Evolutionary conservation across 73 alveolate genomes (phyloP).

Genomic region (Paramecium sexaurelia): DNA sequence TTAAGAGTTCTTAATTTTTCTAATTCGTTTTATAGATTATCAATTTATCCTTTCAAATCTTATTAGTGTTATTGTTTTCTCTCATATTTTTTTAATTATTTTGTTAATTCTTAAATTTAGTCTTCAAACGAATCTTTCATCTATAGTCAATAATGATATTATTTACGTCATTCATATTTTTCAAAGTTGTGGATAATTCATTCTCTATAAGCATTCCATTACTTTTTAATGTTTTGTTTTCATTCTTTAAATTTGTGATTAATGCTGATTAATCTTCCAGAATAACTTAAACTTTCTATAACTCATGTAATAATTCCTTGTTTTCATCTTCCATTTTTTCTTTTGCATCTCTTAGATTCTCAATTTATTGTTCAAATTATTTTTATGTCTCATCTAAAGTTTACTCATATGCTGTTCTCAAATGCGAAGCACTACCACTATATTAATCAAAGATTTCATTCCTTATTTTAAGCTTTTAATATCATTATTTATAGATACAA

Average conservation of each 20-base stretch:
- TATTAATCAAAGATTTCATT: constrained; percentile 60
- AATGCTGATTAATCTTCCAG: constrained; percentile 45
- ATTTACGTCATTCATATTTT: constrained; percentile 55
- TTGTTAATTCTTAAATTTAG: neutral
- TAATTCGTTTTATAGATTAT: neutral
- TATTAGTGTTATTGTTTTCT: neutral
- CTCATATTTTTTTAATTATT: constrained; percentile 22
- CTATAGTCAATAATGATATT: neutral
- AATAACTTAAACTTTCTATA: constrained; percentile 30
- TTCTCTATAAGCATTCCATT: constrained; percentile 34
- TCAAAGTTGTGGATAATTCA: constrained; percentile 18
- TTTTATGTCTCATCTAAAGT: constrained; percentile 53
- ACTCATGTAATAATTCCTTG: constrained; percentile 43
- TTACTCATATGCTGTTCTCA: constrained; percentile 48
- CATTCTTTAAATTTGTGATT: constrained; percentile 38
- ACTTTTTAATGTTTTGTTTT: constrained; percentile 25
- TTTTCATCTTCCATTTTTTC: constrained; percentile 55
- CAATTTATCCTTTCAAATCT: constrained; percentile 25
- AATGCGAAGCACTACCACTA: constrained; percentile 58
- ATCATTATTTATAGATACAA: neutral
- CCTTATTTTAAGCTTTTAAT: neutral
- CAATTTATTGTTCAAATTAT: constrained; percentile 46
- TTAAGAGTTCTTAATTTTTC: constrained; percentile 26
- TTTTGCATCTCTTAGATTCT: constrained; percentile 42
- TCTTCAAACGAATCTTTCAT: constrained; percentile 56